These are phyloP conservation scores for Hortaea werneckii DNA, from an alignment of 2,329 filamentous ascomycete genomes.

Conservation along the genomic window DNA sequence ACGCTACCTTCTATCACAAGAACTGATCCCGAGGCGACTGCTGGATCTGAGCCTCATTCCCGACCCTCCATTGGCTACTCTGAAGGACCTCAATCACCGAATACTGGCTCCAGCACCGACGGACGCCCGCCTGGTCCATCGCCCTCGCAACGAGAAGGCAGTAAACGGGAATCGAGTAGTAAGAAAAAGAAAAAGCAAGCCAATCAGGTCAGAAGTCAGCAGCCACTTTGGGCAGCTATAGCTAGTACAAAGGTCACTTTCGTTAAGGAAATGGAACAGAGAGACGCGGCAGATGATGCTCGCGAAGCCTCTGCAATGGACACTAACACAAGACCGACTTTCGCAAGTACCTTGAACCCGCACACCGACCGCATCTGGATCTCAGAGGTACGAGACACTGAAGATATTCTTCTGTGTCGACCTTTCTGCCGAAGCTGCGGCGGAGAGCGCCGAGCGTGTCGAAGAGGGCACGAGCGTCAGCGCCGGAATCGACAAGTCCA, in stretches of 20 bases:
- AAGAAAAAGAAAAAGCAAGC: slow-evolving; percentile 88
- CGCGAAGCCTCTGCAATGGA: slow-evolving; percentile 65
- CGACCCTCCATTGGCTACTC: slow-evolving; percentile 10
- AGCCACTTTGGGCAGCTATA: slow-evolving; percentile 88
- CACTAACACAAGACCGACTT: slow-evolving; percentile 53
- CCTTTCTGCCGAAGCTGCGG: slow-evolving; percentile 18
- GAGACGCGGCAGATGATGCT: slow-evolving; percentile 62
- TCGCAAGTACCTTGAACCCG: slow-evolving; percentile 51
- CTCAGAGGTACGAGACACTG: slow-evolving; percentile 66
- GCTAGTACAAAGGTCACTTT: slow-evolving; percentile 95
- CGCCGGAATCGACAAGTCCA: slow-evolving; percentile 52
- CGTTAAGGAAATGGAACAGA: slow-evolving; percentile 69
- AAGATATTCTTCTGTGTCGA: slow-evolving; percentile 58
- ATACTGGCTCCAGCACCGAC: slow-evolving; percentile 29
- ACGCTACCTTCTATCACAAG: slow-evolving; percentile 18
- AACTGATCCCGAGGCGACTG: slow-evolving; percentile 22
- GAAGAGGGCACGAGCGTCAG: slow-evolving; percentile 29
- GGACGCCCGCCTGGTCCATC: slow-evolving; percentile 42
- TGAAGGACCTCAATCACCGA: slow-evolving; percentile 16
- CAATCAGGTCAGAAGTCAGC: slow-evolving; percentile 78
- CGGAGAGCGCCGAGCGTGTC: slow-evolving; percentile 19
- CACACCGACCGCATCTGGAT: slow-evolving; percentile 64
- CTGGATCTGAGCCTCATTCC: slow-evolving; percentile 13
- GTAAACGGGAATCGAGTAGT: slow-evolving; percentile 49
- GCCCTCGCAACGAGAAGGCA: slow-evolving; percentile 43